A percentile compares a stretch with the other conserved stretches of the same genome.
phyloP scores from a whole-genome alignment of 805 yeast genomes.

The Scheffersomyces amazonensis region DNA sequence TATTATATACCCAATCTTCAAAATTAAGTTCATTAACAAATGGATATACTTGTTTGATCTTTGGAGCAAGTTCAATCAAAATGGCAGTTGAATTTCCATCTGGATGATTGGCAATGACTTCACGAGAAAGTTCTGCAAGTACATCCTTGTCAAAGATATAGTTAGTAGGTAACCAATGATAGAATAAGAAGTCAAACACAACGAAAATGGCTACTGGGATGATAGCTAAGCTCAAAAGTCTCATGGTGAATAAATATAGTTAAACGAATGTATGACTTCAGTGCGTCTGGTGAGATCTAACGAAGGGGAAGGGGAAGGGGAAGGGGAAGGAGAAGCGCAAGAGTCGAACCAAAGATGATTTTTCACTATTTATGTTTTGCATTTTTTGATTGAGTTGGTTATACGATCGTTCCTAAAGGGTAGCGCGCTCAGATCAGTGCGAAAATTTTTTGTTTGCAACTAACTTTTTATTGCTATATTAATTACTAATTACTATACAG shows the following conservation, averaged over 20 bases:
- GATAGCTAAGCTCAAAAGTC: constrained; percentile 18
- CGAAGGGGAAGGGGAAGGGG: no score
- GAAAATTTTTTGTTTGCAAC: no score
- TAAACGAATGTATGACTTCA: no score
- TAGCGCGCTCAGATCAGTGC: no score
- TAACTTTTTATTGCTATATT: no score
- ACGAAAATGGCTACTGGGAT: constrained; percentile 21
- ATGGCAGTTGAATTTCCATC: constrained; percentile 61
- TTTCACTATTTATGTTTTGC: no score
- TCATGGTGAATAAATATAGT: constrained; percentile 20
- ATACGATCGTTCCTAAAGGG: no score
- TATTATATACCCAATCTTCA: constrained; percentile 93
- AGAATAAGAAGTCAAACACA: constrained; percentile 29
- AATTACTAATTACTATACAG: no score
- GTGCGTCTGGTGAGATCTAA: no score
- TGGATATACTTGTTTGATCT: constrained; percentile 65
- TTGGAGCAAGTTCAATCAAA: constrained; percentile 58
- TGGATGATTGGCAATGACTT: constrained; percentile 50
- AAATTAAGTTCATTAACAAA: constrained; percentile 63
- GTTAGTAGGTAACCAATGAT: constrained; percentile 65
- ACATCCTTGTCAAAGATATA: constrained; percentile 69
- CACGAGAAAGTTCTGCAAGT: constrained; percentile 56
- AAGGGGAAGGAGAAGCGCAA: no score
- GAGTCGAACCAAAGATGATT: no score
- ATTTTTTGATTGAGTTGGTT: no score